phyloP scores from a whole-genome alignment of 495 filamentous ascomycete genomes.

The Podospora pseudoanserina region DNA sequence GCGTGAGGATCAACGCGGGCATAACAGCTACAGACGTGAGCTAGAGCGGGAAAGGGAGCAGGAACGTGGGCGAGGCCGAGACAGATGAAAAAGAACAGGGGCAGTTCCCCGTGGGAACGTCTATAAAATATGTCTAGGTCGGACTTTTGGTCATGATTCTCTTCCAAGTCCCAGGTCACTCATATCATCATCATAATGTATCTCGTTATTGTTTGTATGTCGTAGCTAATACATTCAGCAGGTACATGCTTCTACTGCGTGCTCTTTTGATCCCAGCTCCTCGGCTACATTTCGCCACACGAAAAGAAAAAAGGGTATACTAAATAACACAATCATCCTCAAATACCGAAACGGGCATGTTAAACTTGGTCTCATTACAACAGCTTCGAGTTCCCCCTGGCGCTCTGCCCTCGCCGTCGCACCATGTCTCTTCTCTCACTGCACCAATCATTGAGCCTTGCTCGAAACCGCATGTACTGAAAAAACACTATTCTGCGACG shows the following conservation, averaged over 20 bases:
- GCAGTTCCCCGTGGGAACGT: background rate
- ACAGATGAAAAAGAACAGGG: constrained; percentile 27
- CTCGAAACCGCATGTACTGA: constrained; percentile 1
- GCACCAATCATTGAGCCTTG: background rate
- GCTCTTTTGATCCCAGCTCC: background rate
- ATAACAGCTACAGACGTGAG: constrained; percentile 48
- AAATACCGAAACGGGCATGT: background rate
- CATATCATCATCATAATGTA: background rate
- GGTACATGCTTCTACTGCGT: background rate
- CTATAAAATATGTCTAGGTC: background rate
- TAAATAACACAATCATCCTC: constrained; percentile 6
- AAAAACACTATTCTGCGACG: constrained; percentile 8
- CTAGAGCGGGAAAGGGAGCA: constrained; percentile 43
- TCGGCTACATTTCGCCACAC: background rate
- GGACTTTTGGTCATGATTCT: background rate
- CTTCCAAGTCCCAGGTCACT: background rate
- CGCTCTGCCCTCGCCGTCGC: background rate
- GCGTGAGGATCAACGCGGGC: constrained; percentile 36
- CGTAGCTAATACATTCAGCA: constrained; percentile 3
- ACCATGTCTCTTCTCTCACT: background rate
- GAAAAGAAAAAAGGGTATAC: constrained; percentile 7
- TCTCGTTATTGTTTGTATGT: background rate
- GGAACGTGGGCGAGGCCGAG: constrained; percentile 35
- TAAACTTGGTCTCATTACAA: background rate
- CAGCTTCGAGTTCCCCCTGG: background rate